Conservation (phyloP, 805 yeast species). For the Suhomyces pyralidae region DNA sequence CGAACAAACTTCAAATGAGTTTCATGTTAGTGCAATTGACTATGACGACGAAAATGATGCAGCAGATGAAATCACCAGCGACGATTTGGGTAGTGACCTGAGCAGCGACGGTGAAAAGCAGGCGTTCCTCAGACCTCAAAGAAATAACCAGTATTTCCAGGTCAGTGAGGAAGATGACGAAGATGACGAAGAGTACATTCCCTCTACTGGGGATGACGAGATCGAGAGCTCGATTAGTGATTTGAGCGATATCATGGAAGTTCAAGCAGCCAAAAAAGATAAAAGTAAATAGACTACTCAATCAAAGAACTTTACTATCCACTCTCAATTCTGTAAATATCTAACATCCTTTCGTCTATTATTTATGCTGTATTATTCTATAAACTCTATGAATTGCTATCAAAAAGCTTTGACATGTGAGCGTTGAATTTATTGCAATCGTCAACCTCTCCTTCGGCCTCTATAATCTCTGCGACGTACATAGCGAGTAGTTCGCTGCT, state of each 20-base stretch:
- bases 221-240: neutral
- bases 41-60: constrained; percentile 10
- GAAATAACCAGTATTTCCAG: neutral
- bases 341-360: too few species aligned
- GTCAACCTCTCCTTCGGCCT: neutral
- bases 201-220: constrained; percentile 3
- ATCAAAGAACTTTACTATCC: neutral
- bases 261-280: neutral
- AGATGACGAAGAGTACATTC: constrained; percentile 5
- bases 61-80: constrained; percentile 1
- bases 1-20: constrained; percentile 2
- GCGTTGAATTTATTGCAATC: constrained; percentile 9
- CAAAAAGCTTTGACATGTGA: constrained; percentile 5
- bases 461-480: constrained; percentile 6
- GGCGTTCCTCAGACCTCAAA: neutral
- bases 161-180: constrained; percentile 6
- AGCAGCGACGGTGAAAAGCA: constrained; percentile 1
- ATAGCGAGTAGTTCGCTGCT: constrained; percentile 1
- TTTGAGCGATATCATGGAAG: neutral
- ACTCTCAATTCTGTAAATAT: neutral
- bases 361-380: neutral
- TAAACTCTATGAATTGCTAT: neutral
- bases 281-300: neutral
- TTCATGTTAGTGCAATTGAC: constrained; percentile 7
- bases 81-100: constrained; percentile 6